Base-by-base conservation (phyloP, 768 basidiomycete genomes). In the Lyophyllum semitale region DNA sequence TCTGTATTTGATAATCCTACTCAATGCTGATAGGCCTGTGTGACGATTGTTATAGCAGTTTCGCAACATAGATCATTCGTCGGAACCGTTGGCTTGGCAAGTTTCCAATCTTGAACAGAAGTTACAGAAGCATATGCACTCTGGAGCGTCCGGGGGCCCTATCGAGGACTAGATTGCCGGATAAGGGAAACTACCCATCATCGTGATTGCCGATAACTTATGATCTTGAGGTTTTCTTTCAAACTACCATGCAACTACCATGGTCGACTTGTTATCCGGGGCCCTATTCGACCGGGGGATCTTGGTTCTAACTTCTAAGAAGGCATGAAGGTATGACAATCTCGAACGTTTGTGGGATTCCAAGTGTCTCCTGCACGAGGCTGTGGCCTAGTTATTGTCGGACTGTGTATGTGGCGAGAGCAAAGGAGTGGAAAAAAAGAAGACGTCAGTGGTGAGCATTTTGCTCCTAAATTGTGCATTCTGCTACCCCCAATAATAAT, bases 211-310 rank as follows among this genome's bases (percentile, higher is more conserved):
- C n/a, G n/a, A n/a, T n/a, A n/a, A n/a, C n/a, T n/a, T n/a, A 22
- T 18, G 50, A 51, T 51, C 50, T 51, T 51, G 50, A 41, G 41
- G 32, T 18, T 48, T 48, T 37, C 44, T 6, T 41, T 30, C 17
- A n/a, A 43, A 41, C 38, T n/a, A 41, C 30, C 26, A 41, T n/a
- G 35, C 9, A 7, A 29, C 6, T n/a, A n/a, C n/a, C n/a, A n/a
- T n/a, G 20, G 12, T 17, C 32, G 42, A 51, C 50, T 41, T 41
- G 38, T 51, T 18, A 20, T 3, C 50, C 41, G 50, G 50, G 32
- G 20, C 32, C 7, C 27, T 32, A n/a, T n/a, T n/a, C 11, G 30
- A 51, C 32, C 50, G 33, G 40, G 30, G 43, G 29, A 51, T 41
- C 30, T 44, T 26, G 26, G 40, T 38, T 41, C 11, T 40, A 40